phyloP scores from a whole-genome alignment of 148 eudicot genomes.

The Rhododendron ferrugineum region DNA sequence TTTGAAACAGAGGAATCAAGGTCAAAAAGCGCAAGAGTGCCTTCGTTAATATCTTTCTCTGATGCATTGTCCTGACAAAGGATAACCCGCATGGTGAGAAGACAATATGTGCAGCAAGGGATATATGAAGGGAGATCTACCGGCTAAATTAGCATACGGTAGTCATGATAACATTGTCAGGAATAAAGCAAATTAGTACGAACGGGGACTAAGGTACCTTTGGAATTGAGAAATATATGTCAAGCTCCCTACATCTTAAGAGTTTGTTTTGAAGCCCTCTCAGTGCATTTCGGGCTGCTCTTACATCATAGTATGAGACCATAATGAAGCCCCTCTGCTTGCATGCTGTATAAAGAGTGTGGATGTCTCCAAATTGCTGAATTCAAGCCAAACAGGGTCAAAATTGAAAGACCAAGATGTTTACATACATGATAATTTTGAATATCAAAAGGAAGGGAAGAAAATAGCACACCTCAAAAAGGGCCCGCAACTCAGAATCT shows the following conservation, averaged over 20 bases:
- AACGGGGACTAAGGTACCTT: slow-evolving; percentile 36
- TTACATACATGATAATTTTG: not conserved
- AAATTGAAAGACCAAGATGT: not conserved
- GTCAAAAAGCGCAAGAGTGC: slow-evolving; percentile 50
- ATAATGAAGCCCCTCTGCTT: slow-evolving; percentile 78
- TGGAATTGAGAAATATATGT: slow-evolving; percentile 72
- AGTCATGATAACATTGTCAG: not conserved
- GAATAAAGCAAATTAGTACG: not conserved
- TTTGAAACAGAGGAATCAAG: slow-evolving; percentile 59
- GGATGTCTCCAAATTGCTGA: slow-evolving; percentile 86
- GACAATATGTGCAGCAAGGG: not conserved
- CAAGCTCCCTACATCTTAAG: slow-evolving; percentile 63
- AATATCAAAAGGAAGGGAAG: slow-evolving; percentile 1
- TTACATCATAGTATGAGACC: slow-evolving; percentile 75
- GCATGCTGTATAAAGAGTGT: slow-evolving; percentile 67
- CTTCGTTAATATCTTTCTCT: slow-evolving; percentile 61
- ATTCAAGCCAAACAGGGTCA: slow-evolving; percentile 10
- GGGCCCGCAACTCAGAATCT: slow-evolving; percentile 59
- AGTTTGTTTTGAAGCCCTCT: slow-evolving; percentile 68
- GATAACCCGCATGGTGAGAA: not conserved
- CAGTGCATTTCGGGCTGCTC: slow-evolving; percentile 76
- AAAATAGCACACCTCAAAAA: slow-evolving; percentile 58
- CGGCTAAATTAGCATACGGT: not conserved
- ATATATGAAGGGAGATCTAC: not conserved
- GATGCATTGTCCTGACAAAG: slow-evolving; percentile 57